phyloP scores from a whole-genome alignment of 768 basidiomycete genomes.

The Lentinula guzmanii region DNA sequence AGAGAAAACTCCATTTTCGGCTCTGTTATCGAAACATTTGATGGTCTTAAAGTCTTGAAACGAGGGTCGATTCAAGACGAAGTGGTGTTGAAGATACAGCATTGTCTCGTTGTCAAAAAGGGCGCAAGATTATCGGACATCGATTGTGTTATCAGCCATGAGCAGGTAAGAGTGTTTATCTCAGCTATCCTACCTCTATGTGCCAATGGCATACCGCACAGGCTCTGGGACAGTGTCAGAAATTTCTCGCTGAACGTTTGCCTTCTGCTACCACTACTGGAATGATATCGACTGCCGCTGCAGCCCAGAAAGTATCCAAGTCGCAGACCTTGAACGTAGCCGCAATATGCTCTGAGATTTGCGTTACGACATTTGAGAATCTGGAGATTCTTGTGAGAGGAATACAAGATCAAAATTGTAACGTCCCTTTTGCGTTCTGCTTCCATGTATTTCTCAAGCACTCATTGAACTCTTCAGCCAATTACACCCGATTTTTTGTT shows the following conservation, averaged over 20 bases:
- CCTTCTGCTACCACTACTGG: constrained; percentile 47
- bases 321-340: constrained; percentile 42
- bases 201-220: not conserved
- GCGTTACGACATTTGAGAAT: constrained; percentile 52
- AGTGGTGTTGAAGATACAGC: constrained; percentile 53
- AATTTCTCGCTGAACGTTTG: constrained; percentile 48
- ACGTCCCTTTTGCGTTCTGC: constrained; percentile 11
- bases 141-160: constrained; percentile 64
- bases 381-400: constrained; percentile 54
- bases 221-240: constrained; percentile 58
- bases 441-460: not conserved
- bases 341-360: constrained; percentile 70
- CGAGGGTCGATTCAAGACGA: constrained; percentile 54
- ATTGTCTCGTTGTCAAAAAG: constrained; percentile 59
- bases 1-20: constrained; percentile 80
- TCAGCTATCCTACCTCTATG: not conserved
- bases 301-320: constrained; percentile 45
- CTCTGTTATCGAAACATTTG: constrained; percentile 69
- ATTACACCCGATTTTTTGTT: constrained; percentile 67
- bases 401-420: constrained; percentile 59
- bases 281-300: constrained; percentile 68
- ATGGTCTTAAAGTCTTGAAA: constrained; percentile 44
- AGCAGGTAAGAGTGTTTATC: constrained; percentile 46
- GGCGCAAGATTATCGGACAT: constrained; percentile 55
- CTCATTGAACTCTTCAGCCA: constrained; percentile 32